Base-by-base conservation (phyloP, 306 rosid species). In the Trifolium repens region DNA sequence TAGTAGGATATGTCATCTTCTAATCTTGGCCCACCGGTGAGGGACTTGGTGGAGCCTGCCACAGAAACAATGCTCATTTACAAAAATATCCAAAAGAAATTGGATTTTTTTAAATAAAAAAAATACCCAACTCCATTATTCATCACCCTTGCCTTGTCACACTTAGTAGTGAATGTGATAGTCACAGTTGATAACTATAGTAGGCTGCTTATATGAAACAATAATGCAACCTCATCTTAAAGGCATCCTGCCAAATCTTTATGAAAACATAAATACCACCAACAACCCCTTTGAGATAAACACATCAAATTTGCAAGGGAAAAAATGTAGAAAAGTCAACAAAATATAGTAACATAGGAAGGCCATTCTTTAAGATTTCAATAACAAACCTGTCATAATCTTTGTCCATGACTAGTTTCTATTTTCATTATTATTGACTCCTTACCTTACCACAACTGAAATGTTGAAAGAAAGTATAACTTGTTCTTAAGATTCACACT, bases 241-340 rank as follows among this genome's bases (percentile, higher is more conserved):
- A 65, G 65, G 32, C 67, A 62, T 22, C 19, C 22, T 14, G 8
- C 10, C 65, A 75, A 6, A 53, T 64, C 54, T 19, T 39, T 39
- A 62, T 22, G 72, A 40, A n/a, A 71, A 7, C 58, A 62, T 24
- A 70, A 59, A 71, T 63, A 72, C 12, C 14, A 71, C 34, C 7
- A 62, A n/a, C 43, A 61, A 46, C 30, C 63, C 65, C 47, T 60
- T 39, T 49, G 12, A 43, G 44, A 27, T n/a, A 9, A 60, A 5
- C 8, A 46, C 7, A 46, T 16, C 58, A 26, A 70, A 22, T 42
- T 50, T 50, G 9, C 5, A 47, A 1, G 26, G 30, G 54, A 27
- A 10, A 69, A 69, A 69, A 47, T 47, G 39, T 9, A 19, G 19
- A 77, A 37, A 4, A 8, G 34, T 69, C 30, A 71, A 52, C 46